Percentiles rank a stretch among this genome's conserved stretches.
These are phyloP conservation scores for Colletotrichum tamarilloi DNA, from an alignment of 2,329 filamentous ascomycete genomes.

Conservation along the genomic window DNA sequence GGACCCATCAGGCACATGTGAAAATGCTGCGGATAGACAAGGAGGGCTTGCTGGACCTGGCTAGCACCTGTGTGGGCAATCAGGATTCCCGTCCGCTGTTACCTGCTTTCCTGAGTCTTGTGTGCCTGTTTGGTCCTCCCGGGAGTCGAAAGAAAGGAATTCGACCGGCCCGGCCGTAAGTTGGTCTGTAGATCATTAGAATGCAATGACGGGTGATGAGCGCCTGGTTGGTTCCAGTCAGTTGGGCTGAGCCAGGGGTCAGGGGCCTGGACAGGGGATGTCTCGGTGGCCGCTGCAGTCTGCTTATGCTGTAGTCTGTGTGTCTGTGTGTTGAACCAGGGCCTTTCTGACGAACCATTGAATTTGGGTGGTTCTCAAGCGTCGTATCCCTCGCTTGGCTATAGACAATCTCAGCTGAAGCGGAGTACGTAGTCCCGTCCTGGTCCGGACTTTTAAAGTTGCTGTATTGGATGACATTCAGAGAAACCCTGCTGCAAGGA, in stretches of 20 bases:
- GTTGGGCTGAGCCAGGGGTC: conserved; percentile 30
- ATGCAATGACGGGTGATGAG: conserved; percentile 25
- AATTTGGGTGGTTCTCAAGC: neutral
- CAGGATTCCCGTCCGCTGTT: neutral
- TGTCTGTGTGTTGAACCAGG: neutral
- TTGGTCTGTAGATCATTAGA: conserved; percentile 16
- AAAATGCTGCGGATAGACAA: neutral
- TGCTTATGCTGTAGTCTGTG: conserved; percentile 23
- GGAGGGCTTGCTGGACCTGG: neutral
- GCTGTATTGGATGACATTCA: conserved; percentile 1
- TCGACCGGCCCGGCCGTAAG: conserved; percentile 25
- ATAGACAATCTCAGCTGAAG: conserved; percentile 26
- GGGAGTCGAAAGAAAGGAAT: conserved; percentile 7
- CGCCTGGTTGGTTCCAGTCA: conserved; percentile 29
- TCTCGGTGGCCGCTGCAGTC: conserved; percentile 27
- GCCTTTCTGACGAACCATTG: conserved; percentile 9
- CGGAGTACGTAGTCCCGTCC: conserved; percentile 8
- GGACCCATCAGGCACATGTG: neutral
- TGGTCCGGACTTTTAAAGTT: neutral
- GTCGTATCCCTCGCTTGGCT: conserved; percentile 25
- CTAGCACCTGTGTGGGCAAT: neutral
- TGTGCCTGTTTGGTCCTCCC: neutral
- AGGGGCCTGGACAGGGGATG: conserved; percentile 19
- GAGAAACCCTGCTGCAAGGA: conserved; percentile 20
- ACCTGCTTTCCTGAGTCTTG: neutral